Evolutionary conservation across 257 asterid genomes (phyloP), one percentile per base, ranked within the genome.

Genomic region (Thymus mandschuricus): DNA sequence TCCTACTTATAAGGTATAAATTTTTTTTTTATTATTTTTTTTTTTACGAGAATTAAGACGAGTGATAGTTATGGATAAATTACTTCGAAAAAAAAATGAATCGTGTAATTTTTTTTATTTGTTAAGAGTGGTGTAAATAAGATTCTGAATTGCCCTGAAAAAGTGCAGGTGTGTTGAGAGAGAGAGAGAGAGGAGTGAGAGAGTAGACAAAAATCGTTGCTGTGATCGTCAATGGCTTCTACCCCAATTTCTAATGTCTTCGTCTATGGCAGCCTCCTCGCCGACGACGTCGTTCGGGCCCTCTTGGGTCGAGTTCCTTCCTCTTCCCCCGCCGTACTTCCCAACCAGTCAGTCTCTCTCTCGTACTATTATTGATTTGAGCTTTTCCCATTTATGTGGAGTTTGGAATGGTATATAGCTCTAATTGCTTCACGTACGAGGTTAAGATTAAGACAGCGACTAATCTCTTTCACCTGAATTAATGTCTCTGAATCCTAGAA

Each of bases 211-310:
- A 44, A 38, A 4, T 7, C 41, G 21, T 21, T 21, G 21, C 6
- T 38, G 7, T 38, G 6, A 38, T 57, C 60, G 56, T 10, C 70
- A 55, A 80, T 80, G 82, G 81, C 50, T 9, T 59, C 82, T 34
- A 49, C 76, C 4, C 51, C 77, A 6, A 10, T 70, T 38, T 82
- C 86, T 50, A 86, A 81, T 31, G 97, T 92, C 38, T 95, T 95
- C 85, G 98, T 95, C 48, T 95, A 95, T 69, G 99, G 99, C 73
- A 95, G 98, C 83, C 98, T 94, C 79, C 83, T 89, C 13, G 82
- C 91, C 0, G 98, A 95, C 82, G 97, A 95, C 77, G 95, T 95
- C 83, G 98, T 89, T 55, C 83, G 84, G 0, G 87, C 68, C 28
- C 96, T 95, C 49, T 75, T 95, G 81, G 82, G 45, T 11, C 84